Conservation (phyloP, 2,329 filamentous ascomycete genomes). For the Nakataea oryzae region DNA sequence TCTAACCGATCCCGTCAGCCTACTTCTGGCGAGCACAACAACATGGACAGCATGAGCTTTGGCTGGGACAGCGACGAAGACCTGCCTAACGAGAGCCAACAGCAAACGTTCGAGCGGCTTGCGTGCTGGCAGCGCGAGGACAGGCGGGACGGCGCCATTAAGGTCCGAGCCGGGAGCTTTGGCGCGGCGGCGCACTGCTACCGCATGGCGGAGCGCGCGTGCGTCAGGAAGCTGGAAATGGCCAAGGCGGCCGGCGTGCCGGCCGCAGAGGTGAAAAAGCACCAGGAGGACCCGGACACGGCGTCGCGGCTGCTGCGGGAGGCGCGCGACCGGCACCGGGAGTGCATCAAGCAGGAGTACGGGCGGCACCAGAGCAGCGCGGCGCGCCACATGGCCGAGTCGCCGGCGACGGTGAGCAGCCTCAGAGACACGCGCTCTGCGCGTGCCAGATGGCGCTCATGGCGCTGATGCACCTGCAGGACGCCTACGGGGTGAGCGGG, state of each 20-base stretch:
- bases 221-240: background rate
- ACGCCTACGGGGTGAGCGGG: no score
- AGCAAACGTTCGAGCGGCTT: no score
- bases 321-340: background rate
- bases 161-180: background rate
- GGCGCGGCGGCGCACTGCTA: background rate
- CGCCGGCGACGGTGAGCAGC: background rate
- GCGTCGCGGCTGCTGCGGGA: background rate
- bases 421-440: background rate
- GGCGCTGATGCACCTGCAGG: background rate
- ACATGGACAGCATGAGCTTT: no score
- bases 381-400: no score
- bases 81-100: no score
- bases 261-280: no score
- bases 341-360: background rate
- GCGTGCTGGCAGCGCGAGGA: no score
- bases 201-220: no score
- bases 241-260: background rate
- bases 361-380: background rate
- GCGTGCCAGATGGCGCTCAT: no score
- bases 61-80: no score
- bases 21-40: no score
- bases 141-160: background rate
- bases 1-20: background rate
- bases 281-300: background rate